Conservation (phyloP, 768 basidiomycete genomes). For the Mycena vulgaris region DNA sequence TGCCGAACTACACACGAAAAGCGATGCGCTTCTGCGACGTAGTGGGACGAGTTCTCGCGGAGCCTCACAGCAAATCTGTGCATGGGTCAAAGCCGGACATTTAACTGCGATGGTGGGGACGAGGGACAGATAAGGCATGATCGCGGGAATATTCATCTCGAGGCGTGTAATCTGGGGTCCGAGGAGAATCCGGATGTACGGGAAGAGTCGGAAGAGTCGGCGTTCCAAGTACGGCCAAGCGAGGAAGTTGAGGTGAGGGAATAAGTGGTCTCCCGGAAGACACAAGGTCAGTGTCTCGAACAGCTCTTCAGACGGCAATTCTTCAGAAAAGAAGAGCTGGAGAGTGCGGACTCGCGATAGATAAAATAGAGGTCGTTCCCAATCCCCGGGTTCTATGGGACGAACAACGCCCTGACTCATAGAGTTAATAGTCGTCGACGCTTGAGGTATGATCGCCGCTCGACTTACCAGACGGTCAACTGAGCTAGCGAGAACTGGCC, state of each 20-base stretch:
- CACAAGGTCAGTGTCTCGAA: background rate
- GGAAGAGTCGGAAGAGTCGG: background rate
- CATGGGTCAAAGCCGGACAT: background rate
- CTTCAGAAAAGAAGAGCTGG: background rate
- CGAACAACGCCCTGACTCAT: background rate
- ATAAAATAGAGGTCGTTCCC: conserved; percentile 7
- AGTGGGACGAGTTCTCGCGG: background rate
- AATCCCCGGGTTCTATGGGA: background rate
- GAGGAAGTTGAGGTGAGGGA: background rate
- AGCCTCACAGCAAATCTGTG: background rate
- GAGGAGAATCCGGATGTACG: background rate
- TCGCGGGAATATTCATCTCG: background rate
- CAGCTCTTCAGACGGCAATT: background rate
- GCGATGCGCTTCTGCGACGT: background rate
- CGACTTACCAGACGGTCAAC: background rate
- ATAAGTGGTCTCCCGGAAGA: background rate
- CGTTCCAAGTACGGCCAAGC: background rate
- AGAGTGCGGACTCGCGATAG: background rate
- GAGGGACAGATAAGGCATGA: background rate
- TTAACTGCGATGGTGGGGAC: background rate
- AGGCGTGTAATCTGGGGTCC: background rate
- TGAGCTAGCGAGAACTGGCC: background rate
- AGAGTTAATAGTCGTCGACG: background rate
- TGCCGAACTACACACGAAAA: background rate
- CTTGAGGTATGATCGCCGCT: background rate